These are phyloP conservation scores for Cadophora sp. DNA, from an alignment of 2,329 filamentous ascomycete genomes.

Conservation along the genomic window DNA sequence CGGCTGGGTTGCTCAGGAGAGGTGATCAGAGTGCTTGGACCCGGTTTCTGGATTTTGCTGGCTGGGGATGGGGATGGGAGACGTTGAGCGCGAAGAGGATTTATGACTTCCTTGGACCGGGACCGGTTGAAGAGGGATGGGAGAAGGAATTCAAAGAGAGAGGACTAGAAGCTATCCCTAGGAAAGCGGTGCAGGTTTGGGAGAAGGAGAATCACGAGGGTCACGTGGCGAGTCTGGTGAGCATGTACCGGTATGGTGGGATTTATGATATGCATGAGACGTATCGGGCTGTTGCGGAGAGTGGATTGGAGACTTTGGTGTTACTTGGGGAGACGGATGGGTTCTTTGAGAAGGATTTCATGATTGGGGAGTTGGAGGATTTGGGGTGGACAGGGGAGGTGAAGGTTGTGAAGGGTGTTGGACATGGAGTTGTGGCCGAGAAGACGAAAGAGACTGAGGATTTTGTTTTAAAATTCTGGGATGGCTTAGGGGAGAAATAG, in stretches of 20 bases:
- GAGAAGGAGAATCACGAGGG: constrained; percentile 54
- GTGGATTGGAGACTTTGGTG: constrained; percentile 41
- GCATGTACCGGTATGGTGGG: constrained; percentile 54
- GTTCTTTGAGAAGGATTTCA: constrained; percentile 30
- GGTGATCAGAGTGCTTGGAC: constrained; percentile 29
- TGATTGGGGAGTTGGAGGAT: constrained; percentile 45
- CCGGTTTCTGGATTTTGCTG: constrained; percentile 10
- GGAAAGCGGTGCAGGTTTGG: constrained; percentile 56
- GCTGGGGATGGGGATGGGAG: constrained; percentile 32
- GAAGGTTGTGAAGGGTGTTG: constrained; percentile 47
- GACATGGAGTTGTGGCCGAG: constrained; percentile 50
- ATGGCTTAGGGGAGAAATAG: constrained; percentile 46
- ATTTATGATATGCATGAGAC: constrained; percentile 48
- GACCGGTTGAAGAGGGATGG: constrained; percentile 50
- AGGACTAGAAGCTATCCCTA: constrained; percentile 50
- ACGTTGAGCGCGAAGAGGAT: background rate
- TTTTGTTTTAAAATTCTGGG: constrained; percentile 25
- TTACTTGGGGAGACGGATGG: constrained; percentile 49
- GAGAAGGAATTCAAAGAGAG: constrained; percentile 49
- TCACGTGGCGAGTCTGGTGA: constrained; percentile 54
- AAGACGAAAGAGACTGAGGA: constrained; percentile 24
- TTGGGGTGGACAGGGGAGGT: constrained; percentile 46
- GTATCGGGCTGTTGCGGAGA: constrained; percentile 43
- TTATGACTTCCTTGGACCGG: constrained; percentile 43
- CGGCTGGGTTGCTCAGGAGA: constrained; percentile 51